Evolutionary conservation across 352 stramenopile genomes (phyloP), one percentile per base, ranked within the genome.

Genomic region (Phytophthora syringae): DNA sequence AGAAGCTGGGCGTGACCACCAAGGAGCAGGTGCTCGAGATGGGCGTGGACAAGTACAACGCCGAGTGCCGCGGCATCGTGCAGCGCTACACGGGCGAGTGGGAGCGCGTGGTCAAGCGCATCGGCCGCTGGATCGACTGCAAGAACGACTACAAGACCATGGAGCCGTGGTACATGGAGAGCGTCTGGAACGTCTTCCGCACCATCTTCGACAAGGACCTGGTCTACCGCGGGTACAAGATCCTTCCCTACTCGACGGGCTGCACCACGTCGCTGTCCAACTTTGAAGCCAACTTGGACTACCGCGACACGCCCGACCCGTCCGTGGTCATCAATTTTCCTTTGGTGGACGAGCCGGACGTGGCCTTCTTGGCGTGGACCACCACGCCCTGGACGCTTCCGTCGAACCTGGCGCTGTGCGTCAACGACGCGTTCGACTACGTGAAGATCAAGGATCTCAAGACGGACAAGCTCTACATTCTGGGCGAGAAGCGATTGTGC

Each of bases 111-210:
- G 96, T 99, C 20, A 99, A 96, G 67, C 88, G 98, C 59, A 91
- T 99, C 54, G 98, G 98, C 15, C 87, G 98, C 47, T 99, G 98
- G 98, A 99, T 99, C 76, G 98, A 99, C 81, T 99, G 99, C 77
- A 74, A 99, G 75, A 99, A 99, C 82, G 98, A 99, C 83, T 99
- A 99, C 86, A 99, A 99, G 83, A 99, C 98, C 13, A 99, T 99
- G 96, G 97, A 99, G 78, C 92, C 97, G 6, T 97, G 86, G 68
- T 99, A 99, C 89, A 99, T 99, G 98, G 98, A 99, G 81, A 97
- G 80, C 58, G 97, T 99, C 15, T 99, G 98, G 98, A 99, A 98
- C 94, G 98, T 99, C 22, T 99, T 99, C 84, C 94, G 95, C 59
- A 94, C 91, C 47, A 92, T 99, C 49, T 99, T 98, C 76, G 86